These are phyloP conservation scores for Boletales sp. DNA, from an alignment of 768 basidiomycete genomes.

Conservation along the genomic window DNA sequence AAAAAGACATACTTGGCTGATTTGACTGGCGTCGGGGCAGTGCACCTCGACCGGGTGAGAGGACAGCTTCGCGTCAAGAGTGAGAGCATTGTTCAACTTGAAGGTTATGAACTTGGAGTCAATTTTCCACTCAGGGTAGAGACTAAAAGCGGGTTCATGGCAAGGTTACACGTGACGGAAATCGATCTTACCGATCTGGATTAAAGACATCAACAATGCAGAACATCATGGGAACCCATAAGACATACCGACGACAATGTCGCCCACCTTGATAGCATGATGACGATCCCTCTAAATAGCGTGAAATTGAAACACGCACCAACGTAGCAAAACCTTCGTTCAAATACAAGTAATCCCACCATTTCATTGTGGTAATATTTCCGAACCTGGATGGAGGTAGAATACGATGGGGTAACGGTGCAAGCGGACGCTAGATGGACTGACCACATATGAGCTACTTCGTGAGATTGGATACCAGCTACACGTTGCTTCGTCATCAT, in stretches of 20 bases:
- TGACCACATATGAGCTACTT: constrained; percentile 81
- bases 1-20: constrained; percentile 55
- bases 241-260: constrained; percentile 68
- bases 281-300: not conserved
- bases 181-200: constrained; percentile 49
- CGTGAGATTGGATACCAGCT: constrained; percentile 77
- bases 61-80: constrained; percentile 79
- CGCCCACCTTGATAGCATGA: constrained; percentile 62
- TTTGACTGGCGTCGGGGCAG: constrained; percentile 81
- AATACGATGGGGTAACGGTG: not conserved
- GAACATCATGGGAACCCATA: not conserved
- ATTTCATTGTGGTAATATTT: constrained; percentile 90
- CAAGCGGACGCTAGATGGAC: constrained; percentile 9
- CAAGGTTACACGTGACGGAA: not conserved
- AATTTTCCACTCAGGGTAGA: constrained; percentile 85
- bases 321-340: constrained; percentile 90
- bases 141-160: constrained; percentile 34
- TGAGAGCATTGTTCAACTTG: constrained; percentile 73
- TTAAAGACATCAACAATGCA: constrained; percentile 8
- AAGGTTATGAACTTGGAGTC: constrained; percentile 77
- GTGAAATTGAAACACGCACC: constrained; percentile 39
- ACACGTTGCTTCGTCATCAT: constrained; percentile 76
- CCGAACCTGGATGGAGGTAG: constrained; percentile 62
- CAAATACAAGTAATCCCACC: constrained; percentile 85
- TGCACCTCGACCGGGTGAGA: constrained; percentile 94